phyloP scores from a whole-genome alignment of 2,329 filamentous ascomycete genomes.

The Fusarium bactridioides region DNA sequence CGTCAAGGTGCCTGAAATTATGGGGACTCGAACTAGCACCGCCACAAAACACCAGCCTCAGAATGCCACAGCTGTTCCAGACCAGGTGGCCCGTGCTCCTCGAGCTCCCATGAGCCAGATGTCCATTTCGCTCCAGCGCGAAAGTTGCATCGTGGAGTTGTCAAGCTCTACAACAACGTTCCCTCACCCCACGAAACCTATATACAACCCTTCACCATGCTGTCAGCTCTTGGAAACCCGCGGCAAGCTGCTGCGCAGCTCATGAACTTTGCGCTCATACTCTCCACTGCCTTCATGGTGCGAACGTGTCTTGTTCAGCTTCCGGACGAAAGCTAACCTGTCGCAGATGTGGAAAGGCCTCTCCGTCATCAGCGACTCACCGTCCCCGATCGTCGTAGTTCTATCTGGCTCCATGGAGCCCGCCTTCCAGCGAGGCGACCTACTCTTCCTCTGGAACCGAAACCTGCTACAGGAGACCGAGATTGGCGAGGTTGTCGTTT shows the following conservation, averaged over 20 bases:
- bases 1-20: constrained; percentile 23
- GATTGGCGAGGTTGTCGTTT: constrained; percentile 67
- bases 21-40: constrained; percentile 4
- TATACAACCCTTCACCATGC: constrained; percentile 56
- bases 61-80: constrained; percentile 20
- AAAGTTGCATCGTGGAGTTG: constrained; percentile 30
- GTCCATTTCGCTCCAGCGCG: constrained; percentile 25
- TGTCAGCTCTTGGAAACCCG: constrained; percentile 75
- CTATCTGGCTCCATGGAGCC: constrained; percentile 86
- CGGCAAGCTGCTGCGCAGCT: constrained; percentile 83
- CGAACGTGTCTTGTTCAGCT: background rate
- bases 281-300: constrained; percentile 91
- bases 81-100: constrained; percentile 18
- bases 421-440: constrained; percentile 79
- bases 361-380: constrained; percentile 77
- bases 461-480: constrained; percentile 64
- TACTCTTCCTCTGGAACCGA: constrained; percentile 80
- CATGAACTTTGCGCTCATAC: constrained; percentile 89
- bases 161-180: constrained; percentile 19
- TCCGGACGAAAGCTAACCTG: background rate
- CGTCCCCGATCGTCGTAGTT: constrained; percentile 83
- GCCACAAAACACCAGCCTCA: constrained; percentile 19
- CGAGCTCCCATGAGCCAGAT: constrained; percentile 35
- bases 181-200: background rate
- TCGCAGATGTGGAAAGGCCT: constrained; percentile 84